A percentile compares a stretch with the other conserved stretches of the same genome.
These are phyloP conservation scores for Schizonepeta tenuifolia DNA, from an alignment of 257 asterid species.

Conservation along the genomic window DNA sequence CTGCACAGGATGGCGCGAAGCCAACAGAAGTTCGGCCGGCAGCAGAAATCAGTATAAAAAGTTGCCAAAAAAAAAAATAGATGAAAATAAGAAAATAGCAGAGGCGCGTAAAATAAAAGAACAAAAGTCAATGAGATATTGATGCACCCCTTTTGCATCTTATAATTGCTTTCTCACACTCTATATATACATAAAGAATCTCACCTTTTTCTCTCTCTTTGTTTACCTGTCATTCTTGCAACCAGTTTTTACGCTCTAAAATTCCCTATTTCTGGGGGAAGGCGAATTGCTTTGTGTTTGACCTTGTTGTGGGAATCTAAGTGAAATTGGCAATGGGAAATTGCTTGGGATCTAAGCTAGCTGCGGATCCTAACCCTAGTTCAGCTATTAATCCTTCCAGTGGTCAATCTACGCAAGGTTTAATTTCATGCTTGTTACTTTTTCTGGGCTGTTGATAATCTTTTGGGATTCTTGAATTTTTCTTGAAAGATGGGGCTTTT, in stretches of 20 bases:
- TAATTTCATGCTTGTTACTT: constrained; percentile 25
- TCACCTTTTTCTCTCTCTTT: neutral
- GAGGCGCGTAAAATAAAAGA: constrained; percentile 22
- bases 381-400: constrained; percentile 34
- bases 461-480: constrained; percentile 27
- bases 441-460: constrained; percentile 28
- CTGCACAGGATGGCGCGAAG: neutral
- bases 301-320: constrained; percentile 7
- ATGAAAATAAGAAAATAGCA: neutral
- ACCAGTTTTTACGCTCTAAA: neutral
- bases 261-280: neutral
- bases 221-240: neutral
- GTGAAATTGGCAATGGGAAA: constrained; percentile 61
- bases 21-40: constrained; percentile 2
- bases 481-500: neutral
- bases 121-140: neutral
- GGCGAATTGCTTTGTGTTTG: neutral
- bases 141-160: constrained; percentile 8
- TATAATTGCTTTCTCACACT: neutral
- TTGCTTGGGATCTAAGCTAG: constrained; percentile 61
- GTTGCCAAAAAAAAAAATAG: no score
- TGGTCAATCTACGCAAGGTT: constrained; percentile 55
- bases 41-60: neutral
- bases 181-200: constrained; percentile 14
- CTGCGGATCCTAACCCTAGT: constrained; percentile 45